Percentiles rank a stretch among this genome's conserved stretches.
Conservation (phyloP, 352 stramenopile genomes). For the Phytophthora rubi region DNA sequence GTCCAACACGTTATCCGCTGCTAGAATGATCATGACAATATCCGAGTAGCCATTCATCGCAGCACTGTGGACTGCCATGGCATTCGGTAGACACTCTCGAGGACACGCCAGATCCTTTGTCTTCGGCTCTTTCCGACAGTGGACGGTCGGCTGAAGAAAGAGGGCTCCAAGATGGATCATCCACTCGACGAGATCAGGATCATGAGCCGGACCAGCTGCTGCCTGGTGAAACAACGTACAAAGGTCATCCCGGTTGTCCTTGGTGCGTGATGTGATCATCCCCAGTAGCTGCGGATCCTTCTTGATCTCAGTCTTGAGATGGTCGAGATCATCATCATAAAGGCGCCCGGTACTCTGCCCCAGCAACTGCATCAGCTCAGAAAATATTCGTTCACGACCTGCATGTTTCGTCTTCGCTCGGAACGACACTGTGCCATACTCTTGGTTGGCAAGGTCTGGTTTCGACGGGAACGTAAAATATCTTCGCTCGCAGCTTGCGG, state of each 20-base stretch:
- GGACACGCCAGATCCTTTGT: background rate
- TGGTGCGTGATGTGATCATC: background rate
- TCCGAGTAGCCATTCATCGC: background rate
- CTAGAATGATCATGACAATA: background rate
- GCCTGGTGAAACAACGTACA: slow-evolving; percentile 1
- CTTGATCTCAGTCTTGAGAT: background rate
- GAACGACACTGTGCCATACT: background rate
- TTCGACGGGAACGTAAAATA: slow-evolving; percentile 1
- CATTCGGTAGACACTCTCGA: background rate
- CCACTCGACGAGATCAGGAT: background rate
- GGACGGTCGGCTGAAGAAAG: background rate
- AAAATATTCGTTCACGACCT: background rate
- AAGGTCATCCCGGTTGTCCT: background rate
- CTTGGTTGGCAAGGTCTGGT: background rate
- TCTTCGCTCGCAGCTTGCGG: background rate
- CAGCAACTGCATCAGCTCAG: background rate
- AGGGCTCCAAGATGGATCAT: slow-evolving; percentile 1
- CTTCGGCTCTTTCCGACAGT: background rate
- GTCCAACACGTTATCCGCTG: background rate
- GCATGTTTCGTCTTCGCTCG: background rate
- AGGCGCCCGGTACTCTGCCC: background rate
- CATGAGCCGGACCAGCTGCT: background rate
- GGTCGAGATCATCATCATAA: slow-evolving; percentile 1
- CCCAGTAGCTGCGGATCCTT: background rate
- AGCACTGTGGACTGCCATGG: slow-evolving; percentile 1